Percentiles rank a stretch among this genome's conserved stretches.
These are phyloP conservation scores for Stereum hirsutum DNA, from an alignment of 1,284 basidiomycete genomes.

Conservation along the genomic window DNA sequence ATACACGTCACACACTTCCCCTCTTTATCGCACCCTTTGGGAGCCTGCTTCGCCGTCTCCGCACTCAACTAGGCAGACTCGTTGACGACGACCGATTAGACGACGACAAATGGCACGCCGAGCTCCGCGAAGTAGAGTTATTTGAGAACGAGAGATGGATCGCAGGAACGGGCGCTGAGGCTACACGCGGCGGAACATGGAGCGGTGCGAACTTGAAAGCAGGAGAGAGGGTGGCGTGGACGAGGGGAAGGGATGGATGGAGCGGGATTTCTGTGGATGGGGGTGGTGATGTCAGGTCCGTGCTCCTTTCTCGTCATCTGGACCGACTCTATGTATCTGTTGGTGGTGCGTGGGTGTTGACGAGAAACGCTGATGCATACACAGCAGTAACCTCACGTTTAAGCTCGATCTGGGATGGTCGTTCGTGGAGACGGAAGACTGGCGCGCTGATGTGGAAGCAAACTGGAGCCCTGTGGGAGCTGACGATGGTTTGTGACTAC, in stretches of 20 bases:
- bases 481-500: slow-evolving; percentile 31
- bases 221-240: slow-evolving; percentile 58
- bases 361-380: slow-evolving; percentile 11
- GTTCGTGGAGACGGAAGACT: slow-evolving; percentile 67
- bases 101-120: slow-evolving; percentile 52
- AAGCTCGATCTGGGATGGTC: slow-evolving; percentile 59
- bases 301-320: slow-evolving; percentile 9
- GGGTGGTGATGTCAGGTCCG: slow-evolving; percentile 55
- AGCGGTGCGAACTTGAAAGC: slow-evolving; percentile 43
- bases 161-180: slow-evolving; percentile 16
- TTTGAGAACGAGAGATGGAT: slow-evolving; percentile 71
- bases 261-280: slow-evolving; percentile 38
- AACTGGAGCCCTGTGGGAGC: slow-evolving; percentile 40
- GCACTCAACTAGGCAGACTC: slow-evolving; percentile 28
- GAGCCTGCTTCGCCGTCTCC: slow-evolving; percentile 13
- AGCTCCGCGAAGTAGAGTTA: slow-evolving; percentile 58
- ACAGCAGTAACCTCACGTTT: slow-evolving; percentile 70
- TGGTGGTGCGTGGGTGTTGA: neutral
- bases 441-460: slow-evolving; percentile 56
- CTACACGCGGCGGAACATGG: slow-evolving; percentile 33
- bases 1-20: slow-evolving; percentile 22
- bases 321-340: neutral
- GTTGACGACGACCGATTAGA: slow-evolving; percentile 57
- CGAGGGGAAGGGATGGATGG: slow-evolving; percentile 66
- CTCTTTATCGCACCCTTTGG: slow-evolving; percentile 16